Percentiles rank a stretch among this genome's conserved stretches.
Evolutionary conservation across 148 eudicot species (phyloP).

Genomic region (Silene latifolia): DNA sequence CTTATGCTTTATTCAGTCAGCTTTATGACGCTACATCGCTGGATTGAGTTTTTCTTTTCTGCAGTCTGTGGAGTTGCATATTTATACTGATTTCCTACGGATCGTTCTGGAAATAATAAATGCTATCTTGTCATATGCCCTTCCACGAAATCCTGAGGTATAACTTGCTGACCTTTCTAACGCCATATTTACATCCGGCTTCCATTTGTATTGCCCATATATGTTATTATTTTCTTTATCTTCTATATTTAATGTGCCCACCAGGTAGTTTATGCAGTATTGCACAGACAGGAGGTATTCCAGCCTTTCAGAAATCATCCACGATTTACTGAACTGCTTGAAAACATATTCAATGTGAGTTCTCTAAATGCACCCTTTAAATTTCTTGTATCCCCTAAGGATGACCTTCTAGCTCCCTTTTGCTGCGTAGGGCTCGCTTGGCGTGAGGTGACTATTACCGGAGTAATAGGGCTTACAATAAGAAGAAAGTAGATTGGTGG

Average conservation of each 20-base stretch:
- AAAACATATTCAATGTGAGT: slow-evolving; percentile 87
- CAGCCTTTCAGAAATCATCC: slow-evolving; percentile 88
- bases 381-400: not conserved
- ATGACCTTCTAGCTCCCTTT: not conserved
- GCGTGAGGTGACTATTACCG: not conserved
- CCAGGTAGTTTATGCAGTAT: slow-evolving; percentile 89
- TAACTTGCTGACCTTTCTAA: slow-evolving; percentile 2
- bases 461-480: not conserved
- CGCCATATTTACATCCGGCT: not conserved
- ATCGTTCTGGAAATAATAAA: slow-evolving; percentile 87
- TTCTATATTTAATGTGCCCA: slow-evolving; percentile 1
- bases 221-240: not conserved
- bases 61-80: slow-evolving; percentile 89
- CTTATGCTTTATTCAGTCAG: slow-evolving; percentile 1
- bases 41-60: slow-evolving; percentile 14
- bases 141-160: slow-evolving; percentile 99
- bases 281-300: slow-evolving; percentile 97
- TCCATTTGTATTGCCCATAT: not conserved
- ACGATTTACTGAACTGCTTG: slow-evolving; percentile 82
- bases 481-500: not conserved
- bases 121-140: slow-evolving; percentile 80
- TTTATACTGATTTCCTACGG: slow-evolving; percentile 82
- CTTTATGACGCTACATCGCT: slow-evolving; percentile 9
- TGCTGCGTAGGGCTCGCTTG: not conserved
- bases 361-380: not conserved